phyloP scores from a whole-genome alignment of 2,329 filamentous ascomycete genomes.

The Pseudogymnoascus sp. region DNA sequence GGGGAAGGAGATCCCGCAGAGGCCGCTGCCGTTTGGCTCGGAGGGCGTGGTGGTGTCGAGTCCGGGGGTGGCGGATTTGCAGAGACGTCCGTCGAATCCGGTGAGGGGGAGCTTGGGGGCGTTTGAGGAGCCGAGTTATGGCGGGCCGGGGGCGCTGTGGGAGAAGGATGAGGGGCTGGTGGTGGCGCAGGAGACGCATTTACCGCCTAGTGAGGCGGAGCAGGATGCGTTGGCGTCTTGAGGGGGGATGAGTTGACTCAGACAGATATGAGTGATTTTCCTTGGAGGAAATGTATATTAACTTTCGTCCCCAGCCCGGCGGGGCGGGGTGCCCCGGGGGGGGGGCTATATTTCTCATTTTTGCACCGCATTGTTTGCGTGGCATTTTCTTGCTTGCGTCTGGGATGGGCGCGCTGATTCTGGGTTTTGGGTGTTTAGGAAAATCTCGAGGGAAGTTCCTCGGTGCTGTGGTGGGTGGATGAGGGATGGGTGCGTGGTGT shows the following conservation, averaged over 20 bases:
- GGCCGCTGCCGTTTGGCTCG: constrained; percentile 47
- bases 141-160: constrained; percentile 33
- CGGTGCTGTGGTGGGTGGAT: background rate
- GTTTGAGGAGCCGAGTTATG: constrained; percentile 3
- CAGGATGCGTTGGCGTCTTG: constrained; percentile 20
- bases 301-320: background rate
- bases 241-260: background rate
- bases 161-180: constrained; percentile 42
- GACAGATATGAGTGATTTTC: background rate
- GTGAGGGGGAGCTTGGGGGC: background rate
- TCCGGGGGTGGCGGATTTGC: constrained; percentile 16
- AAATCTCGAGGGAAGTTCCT: background rate
- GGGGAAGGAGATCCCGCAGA: constrained; percentile 38
- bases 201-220: constrained; percentile 27
- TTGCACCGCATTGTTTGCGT: constrained; percentile 3
- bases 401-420: background rate
- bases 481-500: background rate
- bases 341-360: background rate
- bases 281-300: background rate
- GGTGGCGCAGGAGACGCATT: constrained; percentile 31
- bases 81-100: background rate
- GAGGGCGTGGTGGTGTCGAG: constrained; percentile 39
- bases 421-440: background rate
- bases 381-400: background rate
- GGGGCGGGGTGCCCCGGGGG: too few relatives aligned